These are phyloP conservation scores for Trichoderma arundinaceum DNA, from an alignment of 2,329 filamentous ascomycete species.

Conservation along the genomic window DNA sequence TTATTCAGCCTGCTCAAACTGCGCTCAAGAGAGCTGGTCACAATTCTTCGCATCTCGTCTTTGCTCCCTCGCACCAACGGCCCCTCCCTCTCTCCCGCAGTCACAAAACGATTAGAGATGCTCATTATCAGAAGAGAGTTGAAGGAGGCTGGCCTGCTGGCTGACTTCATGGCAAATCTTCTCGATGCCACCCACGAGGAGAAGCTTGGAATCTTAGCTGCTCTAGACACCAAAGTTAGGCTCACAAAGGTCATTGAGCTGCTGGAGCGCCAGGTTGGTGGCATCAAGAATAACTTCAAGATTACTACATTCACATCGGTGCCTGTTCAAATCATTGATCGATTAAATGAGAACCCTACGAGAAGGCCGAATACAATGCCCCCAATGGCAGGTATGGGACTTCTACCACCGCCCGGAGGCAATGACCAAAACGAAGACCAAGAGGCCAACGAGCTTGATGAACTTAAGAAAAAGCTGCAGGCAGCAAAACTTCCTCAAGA, in stretches of 20 bases:
- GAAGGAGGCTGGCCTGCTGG: constrained; percentile 80
- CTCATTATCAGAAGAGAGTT: constrained; percentile 85
- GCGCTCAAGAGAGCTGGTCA: constrained; percentile 83
- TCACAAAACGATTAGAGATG: constrained; percentile 83
- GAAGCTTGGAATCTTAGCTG: constrained; percentile 84
- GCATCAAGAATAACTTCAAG: constrained; percentile 85
- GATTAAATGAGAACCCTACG: constrained; percentile 52
- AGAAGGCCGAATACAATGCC: constrained; percentile 42
- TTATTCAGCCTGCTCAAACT: constrained; percentile 82
- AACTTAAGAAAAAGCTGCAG: constrained; percentile 86
- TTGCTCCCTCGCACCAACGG: constrained; percentile 74
- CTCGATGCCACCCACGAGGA: constrained; percentile 88
- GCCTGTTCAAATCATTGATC: constrained; percentile 64
- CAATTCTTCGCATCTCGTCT: constrained; percentile 81
- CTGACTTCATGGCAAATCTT: constrained; percentile 96
- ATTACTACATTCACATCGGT: constrained; percentile 78
- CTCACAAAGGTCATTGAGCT: constrained; percentile 84
- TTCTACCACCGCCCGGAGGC: constrained; percentile 46
- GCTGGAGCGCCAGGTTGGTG: constrained; percentile 78
- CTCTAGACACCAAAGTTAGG: constrained; percentile 77
- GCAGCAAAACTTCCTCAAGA: constrained; percentile 82
- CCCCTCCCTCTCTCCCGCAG: constrained; percentile 75
- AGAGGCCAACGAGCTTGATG: constrained; percentile 87
- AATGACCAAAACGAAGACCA: constrained; percentile 70
- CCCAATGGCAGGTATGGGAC: constrained; percentile 50